Conservation (phyloP, 2,329 filamentous ascomycete genomes). For the Hypoxylon sp. region DNA sequence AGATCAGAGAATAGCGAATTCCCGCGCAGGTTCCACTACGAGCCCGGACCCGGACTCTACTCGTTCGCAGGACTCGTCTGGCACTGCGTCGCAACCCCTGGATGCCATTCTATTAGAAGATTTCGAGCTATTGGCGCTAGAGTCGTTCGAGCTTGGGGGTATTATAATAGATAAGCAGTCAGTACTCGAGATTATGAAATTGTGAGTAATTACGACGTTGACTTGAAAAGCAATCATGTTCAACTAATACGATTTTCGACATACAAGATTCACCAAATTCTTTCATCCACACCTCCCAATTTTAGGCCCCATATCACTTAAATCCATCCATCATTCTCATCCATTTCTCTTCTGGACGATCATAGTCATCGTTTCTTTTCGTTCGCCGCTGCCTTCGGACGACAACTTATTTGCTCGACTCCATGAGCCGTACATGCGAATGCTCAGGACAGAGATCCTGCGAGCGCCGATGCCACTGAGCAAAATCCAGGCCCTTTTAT, state of each 20-base stretch:
- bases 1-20: constrained; percentile 44
- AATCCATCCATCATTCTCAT: constrained; percentile 47
- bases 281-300: constrained; percentile 52
- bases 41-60: constrained; percentile 46
- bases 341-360: constrained; percentile 54
- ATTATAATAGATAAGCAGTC: constrained; percentile 40
- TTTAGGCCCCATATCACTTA: constrained; percentile 49
- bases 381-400: constrained; percentile 36
- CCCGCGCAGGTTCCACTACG: constrained; percentile 42
- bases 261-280: constrained; percentile 47
- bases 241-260: constrained; percentile 16
- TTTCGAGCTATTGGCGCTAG: constrained; percentile 45
- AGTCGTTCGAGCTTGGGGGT: constrained; percentile 44
- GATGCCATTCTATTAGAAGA: constrained; percentile 42
- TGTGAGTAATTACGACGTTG: constrained; percentile 42
- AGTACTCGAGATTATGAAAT: constrained; percentile 46
- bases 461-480: constrained; percentile 49
- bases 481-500: constrained; percentile 52
- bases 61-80: constrained; percentile 44
- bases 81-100: constrained; percentile 31
- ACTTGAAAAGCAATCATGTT: neutral
- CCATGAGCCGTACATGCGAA: constrained; percentile 46
- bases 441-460: constrained; percentile 45
- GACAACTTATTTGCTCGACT: constrained; percentile 47
- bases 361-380: constrained; percentile 46